These are phyloP conservation scores for Agrocybe praecox DNA, from an alignment of 768 basidiomycete species.

Conservation along the genomic window DNA sequence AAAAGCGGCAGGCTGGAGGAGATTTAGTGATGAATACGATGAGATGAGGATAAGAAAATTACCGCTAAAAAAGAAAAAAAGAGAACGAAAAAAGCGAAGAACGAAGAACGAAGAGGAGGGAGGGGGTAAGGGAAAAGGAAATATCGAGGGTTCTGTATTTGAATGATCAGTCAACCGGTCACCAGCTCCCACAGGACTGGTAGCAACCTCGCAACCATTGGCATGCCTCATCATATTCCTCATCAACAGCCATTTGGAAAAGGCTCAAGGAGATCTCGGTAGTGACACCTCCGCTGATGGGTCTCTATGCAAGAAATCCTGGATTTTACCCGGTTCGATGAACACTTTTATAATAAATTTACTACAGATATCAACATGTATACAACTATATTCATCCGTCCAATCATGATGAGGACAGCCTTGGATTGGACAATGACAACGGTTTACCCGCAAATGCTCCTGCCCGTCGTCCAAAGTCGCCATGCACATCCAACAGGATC, in stretches of 20 bases:
- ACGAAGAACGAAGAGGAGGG: constrained; percentile 41
- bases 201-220: constrained; percentile 36
- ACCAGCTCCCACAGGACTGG: constrained; percentile 14
- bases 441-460: constrained; percentile 38
- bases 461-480: constrained; percentile 77
- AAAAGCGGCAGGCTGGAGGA: constrained; percentile 37
- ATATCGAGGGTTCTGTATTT: constrained; percentile 36
- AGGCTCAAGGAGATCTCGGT: constrained; percentile 23
- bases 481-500: constrained; percentile 86
- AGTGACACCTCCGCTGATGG: constrained; percentile 20
- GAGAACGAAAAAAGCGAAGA: constrained; percentile 38
- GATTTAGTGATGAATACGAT: constrained; percentile 28
- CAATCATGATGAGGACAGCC: constrained; percentile 33
- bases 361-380: constrained; percentile 9
- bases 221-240: constrained; percentile 30
- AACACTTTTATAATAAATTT: constrained; percentile 5
- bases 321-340: not conserved
- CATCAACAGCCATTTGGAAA: constrained; percentile 32
- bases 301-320: constrained; percentile 15
- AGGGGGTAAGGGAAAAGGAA: constrained; percentile 27
- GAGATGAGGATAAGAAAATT: constrained; percentile 19
- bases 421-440: constrained; percentile 42
- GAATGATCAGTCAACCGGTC: constrained; percentile 22
- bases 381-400: constrained; percentile 9
- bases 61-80: constrained; percentile 47